A percentile compares a stretch with the other conserved stretches of the same genome.
phyloP scores from a whole-genome alignment of 306 rosid genomes.

The Quercus robur region DNA sequence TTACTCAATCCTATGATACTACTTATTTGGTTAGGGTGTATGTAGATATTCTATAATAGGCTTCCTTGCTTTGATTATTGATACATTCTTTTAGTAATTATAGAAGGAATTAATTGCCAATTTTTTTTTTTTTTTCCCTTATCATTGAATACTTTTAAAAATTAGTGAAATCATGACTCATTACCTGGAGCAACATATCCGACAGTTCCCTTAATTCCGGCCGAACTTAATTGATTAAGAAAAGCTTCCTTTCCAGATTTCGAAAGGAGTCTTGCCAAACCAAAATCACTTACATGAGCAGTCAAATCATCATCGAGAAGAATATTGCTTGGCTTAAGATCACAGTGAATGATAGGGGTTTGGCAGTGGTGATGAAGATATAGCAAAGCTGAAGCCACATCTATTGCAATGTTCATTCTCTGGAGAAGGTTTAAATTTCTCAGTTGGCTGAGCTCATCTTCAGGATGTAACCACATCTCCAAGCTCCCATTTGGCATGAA shows the following conservation, averaged over 20 bases:
- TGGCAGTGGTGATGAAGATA: slow-evolving; percentile 15
- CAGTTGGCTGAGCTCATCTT: neutral
- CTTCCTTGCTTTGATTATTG: too few species aligned
- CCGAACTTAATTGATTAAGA: neutral
- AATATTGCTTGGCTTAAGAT: slow-evolving; percentile 21
- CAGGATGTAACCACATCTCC: slow-evolving; percentile 12
- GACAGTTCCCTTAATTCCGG: slow-evolving; percentile 1
- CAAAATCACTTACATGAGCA: slow-evolving; percentile 13
- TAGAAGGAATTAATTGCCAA: neutral
- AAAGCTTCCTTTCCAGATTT: neutral
- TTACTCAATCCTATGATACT: neutral
- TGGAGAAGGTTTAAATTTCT: neutral
- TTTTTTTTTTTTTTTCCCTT: too few species aligned
- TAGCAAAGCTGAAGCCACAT: slow-evolving; percentile 18
- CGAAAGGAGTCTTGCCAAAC: slow-evolving; percentile 14
- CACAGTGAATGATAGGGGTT: slow-evolving; percentile 18
- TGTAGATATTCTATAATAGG: too few species aligned
- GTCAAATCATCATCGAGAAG: slow-evolving; percentile 5
- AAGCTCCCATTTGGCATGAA: slow-evolving; percentile 21
- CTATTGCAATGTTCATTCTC: slow-evolving; percentile 14
- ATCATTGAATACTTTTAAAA: too few species aligned
- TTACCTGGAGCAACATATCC: slow-evolving; percentile 13
- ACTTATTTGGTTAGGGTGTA: neutral
- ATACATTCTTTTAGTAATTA: neutral
- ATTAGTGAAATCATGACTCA: neutral